Base-by-base conservation (phyloP, 192 early-diverging fungal genomes). In the Chytriomyces sp. region DNA sequence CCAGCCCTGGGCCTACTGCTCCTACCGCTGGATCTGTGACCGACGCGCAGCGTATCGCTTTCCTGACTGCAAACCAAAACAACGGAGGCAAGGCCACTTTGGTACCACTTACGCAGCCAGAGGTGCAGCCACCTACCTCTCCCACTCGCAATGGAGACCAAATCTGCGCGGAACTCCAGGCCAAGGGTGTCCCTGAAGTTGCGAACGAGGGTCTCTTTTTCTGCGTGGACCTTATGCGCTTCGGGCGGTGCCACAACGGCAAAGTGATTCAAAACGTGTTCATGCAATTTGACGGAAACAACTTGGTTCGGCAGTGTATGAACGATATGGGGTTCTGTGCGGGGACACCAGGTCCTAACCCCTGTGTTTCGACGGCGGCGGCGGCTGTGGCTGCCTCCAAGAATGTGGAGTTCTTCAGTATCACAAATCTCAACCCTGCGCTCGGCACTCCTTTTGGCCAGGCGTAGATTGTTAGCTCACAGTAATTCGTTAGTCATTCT, bases 201-300 rank as follows among this genome's bases (percentile, higher is more conserved):
- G 12, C 28, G 5, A 40, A 64, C 30, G 68, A 31, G 19, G 61
- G 61, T 19, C 25, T 56, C 17, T 70, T 70, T 34, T 36, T 70
- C 17, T 70, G 68, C 68, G 68, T 70, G 10, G 68, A 70, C 38
- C 14, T 70, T 8, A 28, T 38, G 7, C 61, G 68, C 37, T 59
- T 17, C 12, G 68, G 34, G 8, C 7, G 68, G 22, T 70, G 68
- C 39, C 32, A 59, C 57, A 37, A 64, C 52, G 68, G 68, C 5
- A 66, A 61, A 32, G 68, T 70, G 8, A 44, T 30, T 26, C 8
- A 14, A 10, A 70, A 64, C 68, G 10, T 22, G 26, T 52, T 70
- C 39, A 67, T 59, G 52, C 68, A 59, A n/a, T 70, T 70, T 32
- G 52, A 30, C 14, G 68, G 0, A n/a, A 33, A 6, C 30, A 8